Conservation (phyloP, 2,329 filamentous ascomycete genomes). For the Mycosphaerelloides madeirae region DNA sequence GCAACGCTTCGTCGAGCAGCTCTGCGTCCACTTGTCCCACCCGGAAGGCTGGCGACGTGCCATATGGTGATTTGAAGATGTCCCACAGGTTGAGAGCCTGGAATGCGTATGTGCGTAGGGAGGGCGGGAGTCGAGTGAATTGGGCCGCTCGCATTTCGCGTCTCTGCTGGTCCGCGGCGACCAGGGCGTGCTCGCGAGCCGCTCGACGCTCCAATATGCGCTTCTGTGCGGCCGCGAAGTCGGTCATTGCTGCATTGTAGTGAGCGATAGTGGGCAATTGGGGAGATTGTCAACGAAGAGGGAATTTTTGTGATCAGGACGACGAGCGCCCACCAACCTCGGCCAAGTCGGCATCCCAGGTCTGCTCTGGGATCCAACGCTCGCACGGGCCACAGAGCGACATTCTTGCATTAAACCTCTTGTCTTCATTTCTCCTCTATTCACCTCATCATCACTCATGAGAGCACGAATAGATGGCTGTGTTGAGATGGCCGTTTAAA, state of each 20-base stretch:
- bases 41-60: slow-evolving; percentile 78
- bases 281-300: neutral
- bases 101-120: slow-evolving; percentile 45
- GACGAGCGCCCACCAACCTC: neutral
- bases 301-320: neutral
- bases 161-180: slow-evolving; percentile 49
- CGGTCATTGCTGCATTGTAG: slow-evolving; percentile 37
- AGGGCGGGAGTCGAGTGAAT: slow-evolving; percentile 44
- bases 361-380: too few species aligned
- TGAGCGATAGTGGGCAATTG: neutral
- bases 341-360: neutral
- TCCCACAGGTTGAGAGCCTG: slow-evolving; percentile 54
- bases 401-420: too few species aligned
- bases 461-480: too few species aligned
- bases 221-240: slow-evolving; percentile 85
- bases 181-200: slow-evolving; percentile 55
- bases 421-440: too few species aligned
- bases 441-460: too few species aligned
- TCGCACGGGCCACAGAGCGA: too few species aligned
- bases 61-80: slow-evolving; percentile 65
- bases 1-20: slow-evolving; percentile 85
- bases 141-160: slow-evolving; percentile 36
- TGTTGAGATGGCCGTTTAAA: too few species aligned
- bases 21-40: slow-evolving; percentile 96
- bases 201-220: slow-evolving; percentile 76